phyloP scores from a whole-genome alignment of 2,329 filamentous ascomycete genomes.

The Fusarium pseudocircinatum region DNA sequence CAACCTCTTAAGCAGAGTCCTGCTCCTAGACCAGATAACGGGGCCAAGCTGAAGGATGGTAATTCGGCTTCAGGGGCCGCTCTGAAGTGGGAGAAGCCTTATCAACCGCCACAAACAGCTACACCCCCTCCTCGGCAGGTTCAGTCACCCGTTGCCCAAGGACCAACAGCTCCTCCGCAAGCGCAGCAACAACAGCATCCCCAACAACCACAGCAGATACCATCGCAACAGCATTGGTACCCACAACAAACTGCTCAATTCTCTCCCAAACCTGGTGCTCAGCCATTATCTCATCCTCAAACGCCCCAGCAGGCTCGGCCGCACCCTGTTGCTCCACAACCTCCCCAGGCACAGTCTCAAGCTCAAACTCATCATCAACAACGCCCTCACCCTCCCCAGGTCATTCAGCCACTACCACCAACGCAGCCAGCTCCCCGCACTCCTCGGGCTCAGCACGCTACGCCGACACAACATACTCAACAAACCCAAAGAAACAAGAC shows the following conservation, averaged over 20 bases:
- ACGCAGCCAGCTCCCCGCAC: slow-evolving; percentile 31
- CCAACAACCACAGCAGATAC: slow-evolving; percentile 23
- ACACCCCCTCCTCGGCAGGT: slow-evolving; percentile 40
- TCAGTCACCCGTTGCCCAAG: slow-evolving; percentile 39
- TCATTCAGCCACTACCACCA: slow-evolving; percentile 12
- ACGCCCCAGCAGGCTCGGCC: slow-evolving; percentile 36
- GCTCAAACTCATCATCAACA: slow-evolving; percentile 31
- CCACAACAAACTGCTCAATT: slow-evolving; percentile 34
- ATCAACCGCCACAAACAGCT: slow-evolving; percentile 48
- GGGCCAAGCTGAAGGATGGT: slow-evolving; percentile 45
- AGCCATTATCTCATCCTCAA: slow-evolving; percentile 38
- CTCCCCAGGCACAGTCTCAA: slow-evolving; percentile 32
- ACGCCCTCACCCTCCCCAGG: slow-evolving; percentile 27
- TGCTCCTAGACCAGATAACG: slow-evolving; percentile 48
- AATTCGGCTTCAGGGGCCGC: slow-evolving; percentile 37
- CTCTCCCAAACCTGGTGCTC: slow-evolving; percentile 32
- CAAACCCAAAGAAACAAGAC: slow-evolving; percentile 36
- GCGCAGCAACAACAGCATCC: slow-evolving; percentile 32
- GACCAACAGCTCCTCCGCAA: slow-evolving; percentile 29
- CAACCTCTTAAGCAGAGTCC: slow-evolving; percentile 47
- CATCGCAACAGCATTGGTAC: slow-evolving; percentile 37
- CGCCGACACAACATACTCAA: slow-evolving; percentile 28
- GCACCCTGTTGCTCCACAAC: slow-evolving; percentile 31
- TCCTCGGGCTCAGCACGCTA: slow-evolving; percentile 34
- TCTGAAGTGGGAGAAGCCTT: slow-evolving; percentile 55